These are phyloP conservation scores for Neurospora sp. DNA, from an alignment of 2,329 filamentous ascomycete species.

Conservation along the genomic window DNA sequence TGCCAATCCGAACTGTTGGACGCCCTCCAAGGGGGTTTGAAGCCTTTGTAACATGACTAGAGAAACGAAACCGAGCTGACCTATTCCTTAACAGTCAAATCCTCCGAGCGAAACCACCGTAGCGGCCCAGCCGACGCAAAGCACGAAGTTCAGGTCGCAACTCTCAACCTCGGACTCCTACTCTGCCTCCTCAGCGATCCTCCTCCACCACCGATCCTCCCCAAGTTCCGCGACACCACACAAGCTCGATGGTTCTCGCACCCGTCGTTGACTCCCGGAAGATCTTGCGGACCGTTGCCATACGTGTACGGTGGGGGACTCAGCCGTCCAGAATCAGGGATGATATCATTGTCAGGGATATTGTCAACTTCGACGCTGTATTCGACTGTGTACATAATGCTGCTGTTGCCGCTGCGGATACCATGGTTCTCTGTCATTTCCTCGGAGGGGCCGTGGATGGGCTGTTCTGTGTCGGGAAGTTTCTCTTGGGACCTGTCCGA, in stretches of 20 bases:
- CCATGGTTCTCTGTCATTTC: neutral
- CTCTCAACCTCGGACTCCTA: neutral
- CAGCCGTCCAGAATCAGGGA: neutral
- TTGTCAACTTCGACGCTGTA: neutral
- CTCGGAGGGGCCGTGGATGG: neutral
- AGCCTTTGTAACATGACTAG: neutral
- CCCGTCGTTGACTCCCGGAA: neutral
- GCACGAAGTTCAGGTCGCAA: neutral
- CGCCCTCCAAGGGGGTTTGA: neutral
- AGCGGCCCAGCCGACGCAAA: neutral
- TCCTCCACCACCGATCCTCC: neutral
- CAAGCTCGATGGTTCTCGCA: neutral
- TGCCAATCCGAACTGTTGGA: neutral
- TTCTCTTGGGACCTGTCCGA: neutral
- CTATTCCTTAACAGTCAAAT: neutral
- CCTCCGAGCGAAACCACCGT: neutral
- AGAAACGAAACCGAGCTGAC: neutral
- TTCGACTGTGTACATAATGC: neutral
- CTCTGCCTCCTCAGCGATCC: neutral
- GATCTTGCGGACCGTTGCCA: neutral
- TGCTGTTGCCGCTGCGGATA: neutral
- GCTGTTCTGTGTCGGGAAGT: neutral
- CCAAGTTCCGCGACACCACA: neutral
- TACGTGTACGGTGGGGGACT: neutral
- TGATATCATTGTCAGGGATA: neutral